phyloP scores from a whole-genome alignment of 2,329 filamentous ascomycete species.

The Phoma sp. region DNA sequence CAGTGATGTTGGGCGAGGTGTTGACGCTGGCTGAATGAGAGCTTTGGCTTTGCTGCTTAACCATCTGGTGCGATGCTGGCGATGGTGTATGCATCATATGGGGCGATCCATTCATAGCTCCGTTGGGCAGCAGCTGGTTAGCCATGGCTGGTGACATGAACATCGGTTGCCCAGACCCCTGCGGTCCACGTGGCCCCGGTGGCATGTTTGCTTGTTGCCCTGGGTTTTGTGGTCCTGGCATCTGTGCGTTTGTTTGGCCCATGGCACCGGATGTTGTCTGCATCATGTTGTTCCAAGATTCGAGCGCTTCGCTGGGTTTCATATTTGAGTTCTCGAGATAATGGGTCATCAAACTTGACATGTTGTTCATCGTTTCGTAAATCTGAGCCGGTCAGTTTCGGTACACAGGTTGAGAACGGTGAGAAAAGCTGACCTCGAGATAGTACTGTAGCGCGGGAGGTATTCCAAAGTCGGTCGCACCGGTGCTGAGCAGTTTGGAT shows the following conservation, averaged over 20 bases:
- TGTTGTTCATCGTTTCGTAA: constrained; percentile 68
- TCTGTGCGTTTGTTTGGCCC: constrained; percentile 29
- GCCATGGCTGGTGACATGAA: constrained; percentile 65
- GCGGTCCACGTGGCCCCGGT: constrained; percentile 41
- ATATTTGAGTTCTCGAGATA: constrained; percentile 60
- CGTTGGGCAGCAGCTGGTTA: constrained; percentile 58
- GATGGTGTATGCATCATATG: constrained; percentile 55
- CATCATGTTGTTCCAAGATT: constrained; percentile 58
- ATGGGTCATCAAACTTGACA: constrained; percentile 66
- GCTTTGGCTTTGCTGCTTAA: constrained; percentile 63
- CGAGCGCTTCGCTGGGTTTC: constrained; percentile 61
- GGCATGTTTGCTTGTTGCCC: constrained; percentile 37
- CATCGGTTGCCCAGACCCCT: constrained; percentile 42
- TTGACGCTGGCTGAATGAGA: constrained; percentile 62
- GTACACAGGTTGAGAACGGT: constrained; percentile 17
- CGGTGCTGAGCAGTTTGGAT: constrained; percentile 53
- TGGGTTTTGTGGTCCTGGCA: constrained; percentile 34
- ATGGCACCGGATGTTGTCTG: constrained; percentile 28
- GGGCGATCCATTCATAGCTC: constrained; percentile 58
- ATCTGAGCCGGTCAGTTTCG: constrained; percentile 53
- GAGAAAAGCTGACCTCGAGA: constrained; percentile 61
- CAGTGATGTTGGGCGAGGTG: constrained; percentile 66
- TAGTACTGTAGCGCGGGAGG: constrained; percentile 64
- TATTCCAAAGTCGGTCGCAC: constrained; percentile 60
- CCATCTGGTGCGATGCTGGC: constrained; percentile 58